Conservation (phyloP, 495 filamentous ascomycete species). For the Lasiosphaeria ovina region DNA sequence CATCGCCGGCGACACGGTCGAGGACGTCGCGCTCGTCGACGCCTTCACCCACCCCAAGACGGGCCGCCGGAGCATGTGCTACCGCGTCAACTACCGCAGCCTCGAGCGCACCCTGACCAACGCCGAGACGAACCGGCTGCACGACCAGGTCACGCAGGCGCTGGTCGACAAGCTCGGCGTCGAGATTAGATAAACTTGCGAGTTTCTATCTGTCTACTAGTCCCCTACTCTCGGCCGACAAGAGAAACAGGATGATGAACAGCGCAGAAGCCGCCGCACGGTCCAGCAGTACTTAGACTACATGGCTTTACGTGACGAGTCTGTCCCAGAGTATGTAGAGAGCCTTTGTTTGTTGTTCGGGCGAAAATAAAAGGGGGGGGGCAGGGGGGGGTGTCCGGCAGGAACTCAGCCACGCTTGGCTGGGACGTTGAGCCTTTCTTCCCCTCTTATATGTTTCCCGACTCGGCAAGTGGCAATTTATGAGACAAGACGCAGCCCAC, state of each 20-base stretch:
- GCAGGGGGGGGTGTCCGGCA: too few species aligned
- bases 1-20: slow-evolving; percentile 75
- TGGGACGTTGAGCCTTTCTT: neutral
- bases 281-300: too few species aligned
- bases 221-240: neutral
- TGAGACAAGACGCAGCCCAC: too few species aligned
- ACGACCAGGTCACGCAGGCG: slow-evolving; percentile 59
- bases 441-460: neutral
- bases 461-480: too few species aligned
- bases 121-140: slow-evolving; percentile 70
- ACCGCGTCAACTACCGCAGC: slow-evolving; percentile 87
- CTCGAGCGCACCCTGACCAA: slow-evolving; percentile 86
- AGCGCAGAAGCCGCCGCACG: too few species aligned
- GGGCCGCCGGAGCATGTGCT: slow-evolving; percentile 78
- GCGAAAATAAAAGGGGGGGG: too few species aligned
- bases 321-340: too few species aligned
- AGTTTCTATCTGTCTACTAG: neutral
- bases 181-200: slow-evolving; percentile 62
- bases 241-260: neutral
- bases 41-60: slow-evolving; percentile 89
- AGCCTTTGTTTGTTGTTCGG: too few species aligned
- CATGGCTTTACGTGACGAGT: too few species aligned
- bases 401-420: slow-evolving; percentile 4
- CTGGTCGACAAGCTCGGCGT: slow-evolving; percentile 72
- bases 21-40: slow-evolving; percentile 79